Conservation (phyloP, 177 flowering plant species). For the Vitis hybrid region DNA sequence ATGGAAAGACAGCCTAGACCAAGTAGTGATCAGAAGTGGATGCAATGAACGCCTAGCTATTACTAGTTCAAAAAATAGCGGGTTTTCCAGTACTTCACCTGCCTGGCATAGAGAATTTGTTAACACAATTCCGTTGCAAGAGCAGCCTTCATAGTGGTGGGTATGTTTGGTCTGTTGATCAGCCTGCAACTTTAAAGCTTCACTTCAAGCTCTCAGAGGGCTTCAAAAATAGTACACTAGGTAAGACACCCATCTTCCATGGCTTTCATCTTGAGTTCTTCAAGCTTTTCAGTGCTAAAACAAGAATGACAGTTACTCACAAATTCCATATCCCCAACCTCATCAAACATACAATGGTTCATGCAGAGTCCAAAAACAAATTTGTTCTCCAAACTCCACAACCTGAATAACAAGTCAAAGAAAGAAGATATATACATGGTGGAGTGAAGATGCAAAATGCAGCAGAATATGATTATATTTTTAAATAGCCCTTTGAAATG, state of each 20-base stretch:
- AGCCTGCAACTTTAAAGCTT: constrained; percentile 32
- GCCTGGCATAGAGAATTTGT: neutral
- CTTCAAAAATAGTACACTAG: constrained; percentile 36
- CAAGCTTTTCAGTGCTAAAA: constrained; percentile 31
- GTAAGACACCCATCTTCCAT: constrained; percentile 3
- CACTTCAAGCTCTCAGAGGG: constrained; percentile 36
- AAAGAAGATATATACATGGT: neutral
- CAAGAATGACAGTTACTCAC: constrained; percentile 27
- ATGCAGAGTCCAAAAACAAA: constrained; percentile 44
- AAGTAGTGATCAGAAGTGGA: constrained; percentile 62
- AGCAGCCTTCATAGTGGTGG: constrained; percentile 48
- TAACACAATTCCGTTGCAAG: constrained; percentile 47
- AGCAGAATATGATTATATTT: neutral
- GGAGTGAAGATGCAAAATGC: neutral
- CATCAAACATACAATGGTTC: constrained; percentile 57
- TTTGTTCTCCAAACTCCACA: constrained; percentile 15
- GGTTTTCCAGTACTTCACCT: too few relatives aligned
- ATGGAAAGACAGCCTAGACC: constrained; percentile 65
- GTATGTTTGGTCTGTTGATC: constrained; percentile 41
- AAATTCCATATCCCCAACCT: constrained; percentile 44
- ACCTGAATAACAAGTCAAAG: constrained; percentile 19
- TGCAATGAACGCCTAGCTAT: too few relatives aligned
- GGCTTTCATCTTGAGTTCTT: constrained; percentile 20
- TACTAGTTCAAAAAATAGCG: too few relatives aligned
- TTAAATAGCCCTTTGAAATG: too few relatives aligned